These are phyloP conservation scores for Beauveria sp. DNA, from an alignment of 2,329 filamentous ascomycete genomes.

Conservation along the genomic window DNA sequence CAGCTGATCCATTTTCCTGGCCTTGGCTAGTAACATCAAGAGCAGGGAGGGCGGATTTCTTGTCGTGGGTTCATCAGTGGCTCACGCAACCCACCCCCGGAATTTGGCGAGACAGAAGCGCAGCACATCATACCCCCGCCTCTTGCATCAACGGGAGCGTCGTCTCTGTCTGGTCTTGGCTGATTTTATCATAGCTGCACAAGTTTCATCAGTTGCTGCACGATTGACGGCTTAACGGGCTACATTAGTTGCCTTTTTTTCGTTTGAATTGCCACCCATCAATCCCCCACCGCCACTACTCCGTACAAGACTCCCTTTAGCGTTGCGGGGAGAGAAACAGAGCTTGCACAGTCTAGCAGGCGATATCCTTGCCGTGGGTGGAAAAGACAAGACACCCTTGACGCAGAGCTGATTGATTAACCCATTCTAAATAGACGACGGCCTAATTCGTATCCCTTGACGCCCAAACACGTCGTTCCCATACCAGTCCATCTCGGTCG, in stretches of 20 bases:
- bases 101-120: neutral
- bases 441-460: neutral
- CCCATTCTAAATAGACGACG: neutral
- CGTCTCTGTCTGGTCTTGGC: neutral
- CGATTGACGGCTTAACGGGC: neutral
- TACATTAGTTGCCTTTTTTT: neutral
- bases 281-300: neutral
- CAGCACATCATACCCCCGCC: constrained; percentile 8
- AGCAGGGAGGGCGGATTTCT: neutral
- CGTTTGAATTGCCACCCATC: neutral
- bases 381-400: neutral
- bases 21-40: neutral
- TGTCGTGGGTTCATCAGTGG: neutral
- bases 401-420: neutral
- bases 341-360: neutral
- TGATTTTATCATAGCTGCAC: neutral
- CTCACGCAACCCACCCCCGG: constrained; percentile 1
- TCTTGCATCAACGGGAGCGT: constrained; percentile 7
- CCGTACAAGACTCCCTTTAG: neutral
- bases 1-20: neutral
- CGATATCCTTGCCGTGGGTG: neutral
- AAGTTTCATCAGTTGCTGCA: neutral
- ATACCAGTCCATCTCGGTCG: neutral
- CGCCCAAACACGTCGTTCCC: neutral
- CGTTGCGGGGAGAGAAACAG: neutral